Evolutionary conservation across 495 filamentous ascomycete species (phyloP), one percentile per base, ranked within the genome.

Genomic region (Aspergillus heteromorphus): DNA sequence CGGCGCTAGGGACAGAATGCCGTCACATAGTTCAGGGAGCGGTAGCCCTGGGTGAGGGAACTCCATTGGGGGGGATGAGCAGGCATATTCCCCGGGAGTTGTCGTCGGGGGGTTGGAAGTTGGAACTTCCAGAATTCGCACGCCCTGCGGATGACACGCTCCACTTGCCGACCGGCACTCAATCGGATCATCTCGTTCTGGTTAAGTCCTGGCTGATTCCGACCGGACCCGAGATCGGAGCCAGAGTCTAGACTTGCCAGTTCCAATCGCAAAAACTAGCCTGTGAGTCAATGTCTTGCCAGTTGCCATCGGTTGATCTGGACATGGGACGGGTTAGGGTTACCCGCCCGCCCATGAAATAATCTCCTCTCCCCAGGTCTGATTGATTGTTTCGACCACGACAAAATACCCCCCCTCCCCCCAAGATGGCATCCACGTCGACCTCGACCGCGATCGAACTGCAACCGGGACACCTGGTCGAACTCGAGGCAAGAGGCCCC

Each of bases 381-480:
- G 9, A 29, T 13, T 48, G 21, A 18, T 17, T 14, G n/a, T 48
- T 9, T 48, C 4, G 11, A 31, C 16, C 31, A 31, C 25, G 27
- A 49, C 41, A 45, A 34, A 30, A 30, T 30, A 34, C 30, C 7
- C 9, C 30, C 9, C 1, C 30, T 34, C 11, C 34, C 45, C 7
- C 18, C 53, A 5, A 23, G 45, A 38, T n/a, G 11, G n/a, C n/a
- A 13, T 13, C 21, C n/a, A 21, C 43, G 17, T 51, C 48, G 29
- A 40, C 40, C 23, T 23, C 54, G 2, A 56, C 54, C 9, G 54
- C 29, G 13, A 41, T 56, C 40, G 54, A 56, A 14, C 48, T 56
- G 17, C 54, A 56, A n/a, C 21, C 38, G 17, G 6, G 23, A 4
- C 14, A 25, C 5, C 38, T 17, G 10, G 29, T 50, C n/a, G 47